Evolutionary conservation across 257 asterid species (phyloP).

Genomic region (Coffea eugenioides): DNA sequence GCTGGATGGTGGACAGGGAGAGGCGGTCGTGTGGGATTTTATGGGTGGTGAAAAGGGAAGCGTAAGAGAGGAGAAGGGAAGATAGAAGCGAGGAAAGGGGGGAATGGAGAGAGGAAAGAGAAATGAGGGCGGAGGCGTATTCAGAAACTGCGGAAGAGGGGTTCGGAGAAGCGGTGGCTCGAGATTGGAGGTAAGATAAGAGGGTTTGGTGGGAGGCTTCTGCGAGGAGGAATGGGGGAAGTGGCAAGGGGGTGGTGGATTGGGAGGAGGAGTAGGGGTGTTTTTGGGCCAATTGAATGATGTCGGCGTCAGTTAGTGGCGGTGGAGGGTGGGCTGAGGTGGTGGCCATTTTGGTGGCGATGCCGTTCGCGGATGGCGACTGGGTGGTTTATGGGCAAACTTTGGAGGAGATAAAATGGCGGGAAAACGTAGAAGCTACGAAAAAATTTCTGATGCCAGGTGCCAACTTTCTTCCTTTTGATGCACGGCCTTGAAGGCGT

Average conservation of each 20-base stretch:
- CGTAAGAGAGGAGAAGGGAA: not conserved
- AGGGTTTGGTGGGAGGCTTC: conserved; percentile 51
- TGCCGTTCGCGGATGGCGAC: conserved; percentile 31
- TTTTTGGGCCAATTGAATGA: conserved; percentile 53
- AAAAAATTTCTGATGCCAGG: too few species aligned
- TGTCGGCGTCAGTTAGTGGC: conserved; percentile 53
- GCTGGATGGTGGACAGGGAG: conserved; percentile 55
- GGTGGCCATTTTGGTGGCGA: conserved; percentile 26
- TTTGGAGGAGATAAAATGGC: conserved; percentile 4
- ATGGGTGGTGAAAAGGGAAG: conserved; percentile 53
- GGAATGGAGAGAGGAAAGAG: conserved; percentile 52
- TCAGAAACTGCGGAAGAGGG: conserved; percentile 53
- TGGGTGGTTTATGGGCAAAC: not conserved
- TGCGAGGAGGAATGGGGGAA: conserved; percentile 58
- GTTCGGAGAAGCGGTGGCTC: conserved; percentile 44
- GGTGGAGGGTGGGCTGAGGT: conserved; percentile 30
- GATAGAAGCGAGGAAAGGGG: conserved; percentile 54
- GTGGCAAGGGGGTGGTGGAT: conserved; percentile 9
- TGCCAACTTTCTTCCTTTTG: too few species aligned
- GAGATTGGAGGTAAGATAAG: conserved; percentile 59
- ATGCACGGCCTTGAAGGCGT: too few species aligned
- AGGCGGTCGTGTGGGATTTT: conserved; percentile 58
- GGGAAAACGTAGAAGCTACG: conserved; percentile 14
- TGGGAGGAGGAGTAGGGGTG: conserved; percentile 37
- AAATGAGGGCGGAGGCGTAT: conserved; percentile 56